Percentiles rank a stretch among this genome's conserved stretches.
phyloP scores from a whole-genome alignment of 257 asterid genomes.

The Jasminum sambac region DNA sequence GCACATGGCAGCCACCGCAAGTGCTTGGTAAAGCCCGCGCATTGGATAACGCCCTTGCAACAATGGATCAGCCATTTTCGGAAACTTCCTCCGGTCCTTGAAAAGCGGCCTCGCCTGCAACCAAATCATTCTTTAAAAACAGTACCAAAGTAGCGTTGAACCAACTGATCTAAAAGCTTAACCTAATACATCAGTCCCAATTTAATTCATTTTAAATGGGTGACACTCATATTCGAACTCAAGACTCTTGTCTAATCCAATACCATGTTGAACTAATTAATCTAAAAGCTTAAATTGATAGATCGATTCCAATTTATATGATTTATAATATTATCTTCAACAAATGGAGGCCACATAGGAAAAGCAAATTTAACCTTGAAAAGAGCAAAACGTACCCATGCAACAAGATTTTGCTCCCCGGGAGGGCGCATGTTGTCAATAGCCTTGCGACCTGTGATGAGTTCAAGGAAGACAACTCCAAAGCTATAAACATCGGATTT shows the following conservation, averaged over 20 bases:
- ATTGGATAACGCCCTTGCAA: slow-evolving; percentile 82
- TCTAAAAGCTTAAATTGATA: no score
- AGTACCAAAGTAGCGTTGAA: no score
- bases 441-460: slow-evolving; percentile 88
- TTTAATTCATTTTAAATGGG: no score
- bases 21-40: slow-evolving; percentile 87
- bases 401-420: slow-evolving; percentile 84
- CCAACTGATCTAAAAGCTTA: no score
- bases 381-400: slow-evolving; percentile 57
- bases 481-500: slow-evolving; percentile 86
- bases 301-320: no score
- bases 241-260: no score
- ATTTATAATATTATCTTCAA: no score
- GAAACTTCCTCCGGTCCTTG: slow-evolving; percentile 80
- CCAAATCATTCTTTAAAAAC: neutral
- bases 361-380: slow-evolving; percentile 16
- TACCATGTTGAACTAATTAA: no score
- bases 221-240: no score
- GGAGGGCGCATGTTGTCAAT: slow-evolving; percentile 60
- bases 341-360: neutral
- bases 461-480: slow-evolving; percentile 89
- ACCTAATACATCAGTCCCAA: no score
- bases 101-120: slow-evolving; percentile 87
- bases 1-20: slow-evolving; percentile 99
- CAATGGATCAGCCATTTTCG: slow-evolving; percentile 89